Conservation (phyloP, 2,329 filamentous ascomycete species). For the Berkeleyomyces rouxiae region DNA sequence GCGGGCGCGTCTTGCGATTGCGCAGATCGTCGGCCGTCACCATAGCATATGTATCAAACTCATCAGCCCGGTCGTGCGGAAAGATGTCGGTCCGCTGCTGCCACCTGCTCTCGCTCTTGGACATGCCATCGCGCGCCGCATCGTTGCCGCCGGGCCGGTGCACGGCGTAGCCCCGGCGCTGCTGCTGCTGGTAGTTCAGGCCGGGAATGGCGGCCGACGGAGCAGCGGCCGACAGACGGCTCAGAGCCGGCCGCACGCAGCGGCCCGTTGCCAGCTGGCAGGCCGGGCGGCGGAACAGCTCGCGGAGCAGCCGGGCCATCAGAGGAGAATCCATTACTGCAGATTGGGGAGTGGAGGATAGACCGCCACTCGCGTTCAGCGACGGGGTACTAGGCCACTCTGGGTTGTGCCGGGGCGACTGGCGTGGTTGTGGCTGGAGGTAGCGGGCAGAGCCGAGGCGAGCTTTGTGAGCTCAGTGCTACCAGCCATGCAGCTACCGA, state of each 20-base stretch:
- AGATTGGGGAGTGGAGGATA: neutral
- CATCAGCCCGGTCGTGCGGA: constrained; percentile 58
- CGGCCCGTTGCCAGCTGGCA: constrained; percentile 30
- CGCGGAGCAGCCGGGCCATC: constrained; percentile 62
- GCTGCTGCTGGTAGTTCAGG: constrained; percentile 10
- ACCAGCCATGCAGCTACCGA: neutral
- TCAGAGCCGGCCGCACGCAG: constrained; percentile 21
- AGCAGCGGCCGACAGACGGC: neutral
- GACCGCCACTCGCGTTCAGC: neutral
- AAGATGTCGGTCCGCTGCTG: constrained; percentile 66
- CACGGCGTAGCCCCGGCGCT: constrained; percentile 19
- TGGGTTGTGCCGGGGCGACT: neutral
- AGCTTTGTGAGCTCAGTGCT: neutral
- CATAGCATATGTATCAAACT: constrained; percentile 67
- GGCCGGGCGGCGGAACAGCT: constrained; percentile 57
- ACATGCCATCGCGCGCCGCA: constrained; percentile 13
- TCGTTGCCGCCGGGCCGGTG: constrained; percentile 5
- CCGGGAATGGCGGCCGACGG: constrained; percentile 15
- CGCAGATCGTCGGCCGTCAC: constrained; percentile 72
- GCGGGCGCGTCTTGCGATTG: constrained; percentile 56
- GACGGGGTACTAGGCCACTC: neutral
- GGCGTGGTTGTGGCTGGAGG: neutral
- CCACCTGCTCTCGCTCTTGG: constrained; percentile 54
- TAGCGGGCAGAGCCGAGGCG: neutral
- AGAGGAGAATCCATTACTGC: constrained; percentile 62